A percentile compares a stretch with the other conserved stretches of the same genome.
phyloP scores from a whole-genome alignment of 139 green algal species.

The Chlorella sp. region DNA sequence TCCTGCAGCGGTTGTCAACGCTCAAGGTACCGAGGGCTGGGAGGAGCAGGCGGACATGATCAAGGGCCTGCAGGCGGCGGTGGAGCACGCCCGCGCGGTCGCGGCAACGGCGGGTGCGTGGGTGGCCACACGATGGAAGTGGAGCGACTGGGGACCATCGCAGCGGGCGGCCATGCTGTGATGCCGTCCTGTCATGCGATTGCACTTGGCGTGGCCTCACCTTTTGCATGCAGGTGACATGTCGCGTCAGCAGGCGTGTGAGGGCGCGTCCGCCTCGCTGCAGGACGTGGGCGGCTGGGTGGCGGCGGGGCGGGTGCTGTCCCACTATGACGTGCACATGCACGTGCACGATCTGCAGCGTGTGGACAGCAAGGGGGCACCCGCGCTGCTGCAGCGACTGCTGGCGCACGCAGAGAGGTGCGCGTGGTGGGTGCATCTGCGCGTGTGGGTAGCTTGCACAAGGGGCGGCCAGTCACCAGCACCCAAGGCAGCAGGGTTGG shows the following conservation, averaged over 20 bases:
- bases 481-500: too few species aligned
- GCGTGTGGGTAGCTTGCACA: too few species aligned
- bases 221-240: neutral
- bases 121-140: too few species aligned
- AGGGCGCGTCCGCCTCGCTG: neutral
- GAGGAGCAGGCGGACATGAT: neutral
- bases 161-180: too few species aligned
- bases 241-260: neutral
- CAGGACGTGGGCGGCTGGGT: neutral
- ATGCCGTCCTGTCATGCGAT: too few species aligned
- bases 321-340: neutral
- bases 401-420: neutral
- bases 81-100: neutral
- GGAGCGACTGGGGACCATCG: too few species aligned
- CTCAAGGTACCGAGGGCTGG: neutral
- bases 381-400: neutral
- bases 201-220: too few species aligned
- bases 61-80: neutral
- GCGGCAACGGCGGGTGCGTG: neutral
- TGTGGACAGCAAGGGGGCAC: neutral
- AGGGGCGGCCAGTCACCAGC: too few species aligned
- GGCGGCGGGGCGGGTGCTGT: neutral
- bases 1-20: neutral
- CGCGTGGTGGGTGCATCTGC: neutral
- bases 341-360: neutral